phyloP scores from a whole-genome alignment of 371 early-diverging fungal genomes.

The Rhizopus microsporus region DNA sequence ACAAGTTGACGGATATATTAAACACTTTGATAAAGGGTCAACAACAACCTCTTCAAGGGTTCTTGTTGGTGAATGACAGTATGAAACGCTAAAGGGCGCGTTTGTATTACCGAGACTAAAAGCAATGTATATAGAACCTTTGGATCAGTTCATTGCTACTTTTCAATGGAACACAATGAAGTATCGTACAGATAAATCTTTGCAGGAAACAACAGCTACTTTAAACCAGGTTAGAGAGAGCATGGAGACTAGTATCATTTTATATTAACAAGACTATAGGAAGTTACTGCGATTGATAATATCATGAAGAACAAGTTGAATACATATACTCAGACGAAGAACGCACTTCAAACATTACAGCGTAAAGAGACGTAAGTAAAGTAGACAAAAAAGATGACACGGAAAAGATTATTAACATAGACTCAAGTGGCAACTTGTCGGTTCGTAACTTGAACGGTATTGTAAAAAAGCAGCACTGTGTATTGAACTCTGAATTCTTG shows the following conservation, averaged over 20 bases:
- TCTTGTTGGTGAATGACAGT: constrained; percentile 85
- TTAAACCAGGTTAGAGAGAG: constrained; percentile 50
- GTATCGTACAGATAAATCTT: constrained; percentile 89
- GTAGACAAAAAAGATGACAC: neutral
- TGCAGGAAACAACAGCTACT: constrained; percentile 80
- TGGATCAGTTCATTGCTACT: constrained; percentile 80
- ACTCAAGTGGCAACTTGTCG: constrained; percentile 84
- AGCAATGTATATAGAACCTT: constrained; percentile 54
- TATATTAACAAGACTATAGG: constrained; percentile 48
- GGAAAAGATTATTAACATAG: neutral
- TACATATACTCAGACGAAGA: constrained; percentile 81
- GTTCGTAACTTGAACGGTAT: constrained; percentile 83
- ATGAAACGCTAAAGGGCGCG: constrained; percentile 21
- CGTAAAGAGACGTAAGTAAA: constrained; percentile 74
- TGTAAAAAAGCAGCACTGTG: constrained; percentile 89
- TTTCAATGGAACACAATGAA: constrained; percentile 97
- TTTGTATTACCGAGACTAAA: neutral
- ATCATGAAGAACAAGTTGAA: constrained; percentile 86
- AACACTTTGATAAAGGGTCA: constrained; percentile 58
- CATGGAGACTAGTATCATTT: neutral
- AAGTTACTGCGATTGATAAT: constrained; percentile 82
- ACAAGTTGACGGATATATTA: constrained; percentile 84
- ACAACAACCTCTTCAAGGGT: constrained; percentile 40
- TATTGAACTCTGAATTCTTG: constrained; percentile 91
- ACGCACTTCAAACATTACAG: constrained; percentile 75